Conservation (phyloP, 2,329 filamentous ascomycete genomes). For the Colletotrichum sublineola region DNA sequence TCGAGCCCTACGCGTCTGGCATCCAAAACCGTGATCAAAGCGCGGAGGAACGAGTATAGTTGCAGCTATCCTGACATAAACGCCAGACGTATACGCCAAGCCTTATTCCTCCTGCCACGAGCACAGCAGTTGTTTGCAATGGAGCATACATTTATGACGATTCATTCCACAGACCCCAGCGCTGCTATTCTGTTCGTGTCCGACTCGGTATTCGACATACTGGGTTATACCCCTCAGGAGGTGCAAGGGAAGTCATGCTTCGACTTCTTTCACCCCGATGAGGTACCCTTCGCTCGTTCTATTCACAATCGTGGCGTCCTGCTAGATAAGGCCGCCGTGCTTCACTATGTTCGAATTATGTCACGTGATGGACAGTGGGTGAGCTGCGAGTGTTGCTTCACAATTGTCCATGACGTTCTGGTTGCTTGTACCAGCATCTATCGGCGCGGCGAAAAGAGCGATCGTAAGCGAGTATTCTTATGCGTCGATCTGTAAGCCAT, state of each 20-base stretch:
- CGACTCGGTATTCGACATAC: constrained; percentile 84
- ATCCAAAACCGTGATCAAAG: neutral
- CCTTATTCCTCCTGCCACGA: constrained; percentile 13
- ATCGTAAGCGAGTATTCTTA: constrained; percentile 68
- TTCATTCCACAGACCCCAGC: constrained; percentile 81
- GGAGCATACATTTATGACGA: constrained; percentile 93
- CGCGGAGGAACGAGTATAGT: constrained; percentile 3
- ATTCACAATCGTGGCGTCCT: constrained; percentile 80
- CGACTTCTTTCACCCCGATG: constrained; percentile 88
- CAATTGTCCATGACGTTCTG: constrained; percentile 87
- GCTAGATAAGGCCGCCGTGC: constrained; percentile 86
- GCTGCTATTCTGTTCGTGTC: constrained; percentile 87
- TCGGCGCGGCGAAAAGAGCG: constrained; percentile 74
- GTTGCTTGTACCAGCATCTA: constrained; percentile 89
- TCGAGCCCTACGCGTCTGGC: neutral
- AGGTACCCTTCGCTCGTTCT: constrained; percentile 79
- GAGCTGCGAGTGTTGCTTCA: constrained; percentile 90
- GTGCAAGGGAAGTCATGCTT: constrained; percentile 83
- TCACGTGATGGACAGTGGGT: constrained; percentile 79
- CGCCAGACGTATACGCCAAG: constrained; percentile 17
- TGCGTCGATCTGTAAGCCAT: neutral
- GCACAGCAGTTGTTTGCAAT: constrained; percentile 57
- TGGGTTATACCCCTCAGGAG: constrained; percentile 83
- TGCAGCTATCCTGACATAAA: constrained; percentile 17
- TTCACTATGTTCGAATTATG: constrained; percentile 82